Conservation (phyloP, 2,329 filamentous ascomycete genomes). For the Claviceps sp. region DNA sequence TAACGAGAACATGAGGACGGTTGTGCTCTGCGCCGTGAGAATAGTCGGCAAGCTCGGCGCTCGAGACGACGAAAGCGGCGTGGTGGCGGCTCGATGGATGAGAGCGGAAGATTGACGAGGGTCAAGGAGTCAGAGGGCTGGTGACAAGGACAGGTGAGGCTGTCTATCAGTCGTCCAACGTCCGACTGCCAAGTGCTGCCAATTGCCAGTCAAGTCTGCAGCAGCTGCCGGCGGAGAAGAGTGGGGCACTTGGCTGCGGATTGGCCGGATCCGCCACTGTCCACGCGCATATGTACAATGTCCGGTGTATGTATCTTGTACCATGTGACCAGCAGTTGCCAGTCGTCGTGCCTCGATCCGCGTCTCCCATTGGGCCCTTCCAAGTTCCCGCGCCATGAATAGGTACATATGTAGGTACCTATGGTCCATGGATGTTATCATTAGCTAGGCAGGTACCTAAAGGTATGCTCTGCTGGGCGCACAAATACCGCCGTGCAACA, state of each 20-base stretch:
- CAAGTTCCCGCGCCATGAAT: not conserved
- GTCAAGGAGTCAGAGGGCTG: not conserved
- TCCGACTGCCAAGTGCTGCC: not conserved
- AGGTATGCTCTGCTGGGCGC: not conserved
- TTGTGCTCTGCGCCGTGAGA: not conserved
- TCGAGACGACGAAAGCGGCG: not conserved
- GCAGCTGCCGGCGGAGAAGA: not conserved
- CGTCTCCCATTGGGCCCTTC: not conserved
- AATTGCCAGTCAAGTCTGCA: not conserved
- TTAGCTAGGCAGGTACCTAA: not conserved
- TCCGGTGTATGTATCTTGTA: not conserved
- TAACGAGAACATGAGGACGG: slow-evolving; percentile 21
- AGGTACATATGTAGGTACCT: too few species aligned
- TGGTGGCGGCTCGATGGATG: not conserved
- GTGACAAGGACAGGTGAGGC: not conserved
- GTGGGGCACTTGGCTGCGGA: not conserved
- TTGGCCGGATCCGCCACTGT: not conserved
- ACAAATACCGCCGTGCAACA: too few species aligned
- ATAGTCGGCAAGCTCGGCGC: not conserved
- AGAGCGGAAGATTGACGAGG: not conserved
- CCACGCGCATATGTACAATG: not conserved
- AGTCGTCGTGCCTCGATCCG: not conserved
- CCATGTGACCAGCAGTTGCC: not conserved
- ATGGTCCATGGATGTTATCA: too few species aligned
- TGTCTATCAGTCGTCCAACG: not conserved